These are phyloP conservation scores for Penicillium pulvis DNA, from an alignment of 495 filamentous ascomycete genomes.

Conservation along the genomic window DNA sequence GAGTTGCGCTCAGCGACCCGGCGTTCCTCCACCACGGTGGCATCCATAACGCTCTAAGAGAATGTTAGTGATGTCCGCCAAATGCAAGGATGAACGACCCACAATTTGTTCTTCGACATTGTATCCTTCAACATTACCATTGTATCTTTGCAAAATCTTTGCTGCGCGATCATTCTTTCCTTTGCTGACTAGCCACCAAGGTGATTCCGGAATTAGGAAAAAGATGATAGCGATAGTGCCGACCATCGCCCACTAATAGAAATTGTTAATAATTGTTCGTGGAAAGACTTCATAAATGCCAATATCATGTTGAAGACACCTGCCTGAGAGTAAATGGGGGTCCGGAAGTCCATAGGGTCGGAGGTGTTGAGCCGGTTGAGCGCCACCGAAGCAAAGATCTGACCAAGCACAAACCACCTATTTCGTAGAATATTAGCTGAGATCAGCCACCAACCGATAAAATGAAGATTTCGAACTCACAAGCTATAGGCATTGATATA, in stretches of 20 bases:
- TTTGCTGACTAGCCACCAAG: constrained; percentile 42
- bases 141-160: constrained; percentile 27
- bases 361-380: constrained; percentile 30
- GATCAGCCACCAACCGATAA: not conserved
- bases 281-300: too few relatives aligned
- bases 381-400: constrained; percentile 43
- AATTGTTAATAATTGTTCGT: not conserved
- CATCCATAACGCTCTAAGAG: constrained; percentile 31
- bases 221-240: constrained; percentile 35
- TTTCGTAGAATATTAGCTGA: not conserved
- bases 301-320: not conserved
- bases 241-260: constrained; percentile 36
- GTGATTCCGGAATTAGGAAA: constrained; percentile 34
- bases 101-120: constrained; percentile 39
- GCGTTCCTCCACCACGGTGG: constrained; percentile 35
- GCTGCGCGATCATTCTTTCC: constrained; percentile 37
- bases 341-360: constrained; percentile 35
- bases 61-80: not conserved
- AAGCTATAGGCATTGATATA: constrained; percentile 45
- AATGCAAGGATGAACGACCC: not conserved
- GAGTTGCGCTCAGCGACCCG: constrained; percentile 30
- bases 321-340: constrained; percentile 46
- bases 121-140: constrained; percentile 32
- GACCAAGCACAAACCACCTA: constrained; percentile 45
- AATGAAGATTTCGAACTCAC: constrained; percentile 11